A percentile compares a stretch with the other conserved stretches of the same genome.
Conservation (phyloP, 2,329 filamentous ascomycete species). For the Mariannaea elegans region DNA sequence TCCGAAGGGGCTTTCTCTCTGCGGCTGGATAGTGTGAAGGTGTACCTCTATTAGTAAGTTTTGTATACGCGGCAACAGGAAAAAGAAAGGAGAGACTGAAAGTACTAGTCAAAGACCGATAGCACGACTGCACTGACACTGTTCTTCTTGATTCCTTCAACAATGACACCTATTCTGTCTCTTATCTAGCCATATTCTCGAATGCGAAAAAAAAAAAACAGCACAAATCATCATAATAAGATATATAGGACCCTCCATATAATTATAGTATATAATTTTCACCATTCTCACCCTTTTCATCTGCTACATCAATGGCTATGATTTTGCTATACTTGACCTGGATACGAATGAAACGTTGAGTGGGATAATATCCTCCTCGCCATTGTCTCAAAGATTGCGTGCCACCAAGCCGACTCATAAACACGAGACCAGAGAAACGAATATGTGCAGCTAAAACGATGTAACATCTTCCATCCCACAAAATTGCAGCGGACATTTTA, state of each 20-base stretch:
- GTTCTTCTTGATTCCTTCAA: conserved; percentile 26
- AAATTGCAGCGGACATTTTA: background rate
- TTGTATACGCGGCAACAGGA: background rate
- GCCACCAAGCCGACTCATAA: background rate
- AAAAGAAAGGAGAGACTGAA: conserved; percentile 23
- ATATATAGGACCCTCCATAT: background rate
- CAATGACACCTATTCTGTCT: conserved; percentile 4
- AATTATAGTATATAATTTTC: background rate
- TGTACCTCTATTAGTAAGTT: conserved; percentile 4
- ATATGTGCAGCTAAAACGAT: background rate
- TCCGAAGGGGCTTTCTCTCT: conserved; percentile 37
- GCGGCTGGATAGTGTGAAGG: conserved; percentile 37
- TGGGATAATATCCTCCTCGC: background rate
- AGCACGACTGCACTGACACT: conserved; percentile 36
- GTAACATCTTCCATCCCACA: conserved; percentile 6
- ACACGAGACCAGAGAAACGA: background rate
- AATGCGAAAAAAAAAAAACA: background rate
- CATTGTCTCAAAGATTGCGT: conserved; percentile 6
- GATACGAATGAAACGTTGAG: background rate
- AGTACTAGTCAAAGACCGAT: conserved; percentile 44
- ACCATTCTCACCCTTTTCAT: background rate
- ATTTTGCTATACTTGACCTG: conserved; percentile 2
- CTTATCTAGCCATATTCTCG: background rate
- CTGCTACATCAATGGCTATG: background rate
- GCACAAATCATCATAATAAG: background rate